Conservation (phyloP, 2,329 filamentous ascomycete species). For the Penicillium sp. region DNA sequence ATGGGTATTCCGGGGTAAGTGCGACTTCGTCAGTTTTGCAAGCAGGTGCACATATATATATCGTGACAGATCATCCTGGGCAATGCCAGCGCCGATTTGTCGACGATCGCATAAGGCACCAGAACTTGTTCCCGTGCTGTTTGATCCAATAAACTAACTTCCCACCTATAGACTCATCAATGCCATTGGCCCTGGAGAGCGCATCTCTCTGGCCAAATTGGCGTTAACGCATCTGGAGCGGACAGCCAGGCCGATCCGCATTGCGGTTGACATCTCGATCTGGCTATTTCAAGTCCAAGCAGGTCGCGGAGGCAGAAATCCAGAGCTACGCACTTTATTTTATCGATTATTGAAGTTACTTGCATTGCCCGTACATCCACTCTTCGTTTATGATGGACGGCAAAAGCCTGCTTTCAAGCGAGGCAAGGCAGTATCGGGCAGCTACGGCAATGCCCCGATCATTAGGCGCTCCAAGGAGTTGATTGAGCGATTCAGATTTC, state of each 20-base stretch:
- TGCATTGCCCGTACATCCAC: constrained; percentile 71
- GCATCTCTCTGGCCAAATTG: constrained; percentile 77
- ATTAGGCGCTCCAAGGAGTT: constrained; percentile 76
- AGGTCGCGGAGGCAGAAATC: constrained; percentile 80
- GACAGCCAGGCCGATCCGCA: constrained; percentile 67
- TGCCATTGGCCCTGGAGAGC: constrained; percentile 76
- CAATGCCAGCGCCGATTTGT: neutral
- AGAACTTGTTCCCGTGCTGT: neutral
- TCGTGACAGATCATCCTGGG: neutral
- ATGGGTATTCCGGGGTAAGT: constrained; percentile 49
- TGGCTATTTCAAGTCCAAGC: constrained; percentile 95
- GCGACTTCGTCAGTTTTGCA: neutral
- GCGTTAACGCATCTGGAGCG: constrained; percentile 71
- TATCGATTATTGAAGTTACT: constrained; percentile 80
- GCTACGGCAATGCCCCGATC: constrained; percentile 61
- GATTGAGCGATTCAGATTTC: constrained; percentile 79
- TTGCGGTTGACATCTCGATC: constrained; percentile 93
- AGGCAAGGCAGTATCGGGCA: constrained; percentile 61
- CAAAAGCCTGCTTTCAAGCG: constrained; percentile 84
- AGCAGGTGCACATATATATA: constrained; percentile 9
- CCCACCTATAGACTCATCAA: constrained; percentile 67
- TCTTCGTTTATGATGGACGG: constrained; percentile 88
- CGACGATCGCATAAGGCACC: neutral
- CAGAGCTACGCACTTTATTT: constrained; percentile 85
- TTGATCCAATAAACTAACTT: neutral